These are phyloP conservation scores for Cytospora piceicola DNA, from an alignment of 2,329 filamentous ascomycete genomes.

Conservation along the genomic window DNA sequence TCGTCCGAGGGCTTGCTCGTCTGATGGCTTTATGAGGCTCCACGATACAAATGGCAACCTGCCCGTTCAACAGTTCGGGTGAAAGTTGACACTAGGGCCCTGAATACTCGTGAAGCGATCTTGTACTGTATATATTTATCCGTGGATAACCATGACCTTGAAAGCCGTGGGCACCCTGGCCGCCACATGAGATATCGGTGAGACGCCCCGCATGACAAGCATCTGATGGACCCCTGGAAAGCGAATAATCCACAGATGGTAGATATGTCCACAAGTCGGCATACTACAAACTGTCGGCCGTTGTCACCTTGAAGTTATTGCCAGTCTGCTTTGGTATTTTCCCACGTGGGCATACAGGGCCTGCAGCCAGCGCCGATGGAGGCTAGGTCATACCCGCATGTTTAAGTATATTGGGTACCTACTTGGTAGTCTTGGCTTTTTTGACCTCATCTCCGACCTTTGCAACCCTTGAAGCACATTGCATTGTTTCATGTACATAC, in stretches of 20 bases:
- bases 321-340: too few relatives aligned
- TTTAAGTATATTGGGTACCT: too few relatives aligned
- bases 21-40: background rate
- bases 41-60: background rate
- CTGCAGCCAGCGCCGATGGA: too few relatives aligned
- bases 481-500: too few relatives aligned
- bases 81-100: slow-evolving; percentile 10
- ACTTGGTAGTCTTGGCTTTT: too few relatives aligned
- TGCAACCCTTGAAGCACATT: too few relatives aligned
- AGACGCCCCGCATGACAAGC: background rate
- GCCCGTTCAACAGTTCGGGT: background rate
- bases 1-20: slow-evolving; percentile 6
- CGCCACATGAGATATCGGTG: slow-evolving; percentile 3
- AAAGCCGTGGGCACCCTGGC: background rate
- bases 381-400: too few relatives aligned
- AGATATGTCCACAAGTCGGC: too few relatives aligned
- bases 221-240: background rate
- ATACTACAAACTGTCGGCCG: too few relatives aligned
- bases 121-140: background rate
- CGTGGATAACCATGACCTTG: background rate
- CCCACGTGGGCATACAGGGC: too few relatives aligned
- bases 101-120: background rate
- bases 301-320: too few relatives aligned
- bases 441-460: too few relatives aligned
- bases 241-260: background rate